Evolutionary conservation across 2,329 filamentous ascomycete species (phyloP).

Genomic region (Sclerotinia minor): DNA sequence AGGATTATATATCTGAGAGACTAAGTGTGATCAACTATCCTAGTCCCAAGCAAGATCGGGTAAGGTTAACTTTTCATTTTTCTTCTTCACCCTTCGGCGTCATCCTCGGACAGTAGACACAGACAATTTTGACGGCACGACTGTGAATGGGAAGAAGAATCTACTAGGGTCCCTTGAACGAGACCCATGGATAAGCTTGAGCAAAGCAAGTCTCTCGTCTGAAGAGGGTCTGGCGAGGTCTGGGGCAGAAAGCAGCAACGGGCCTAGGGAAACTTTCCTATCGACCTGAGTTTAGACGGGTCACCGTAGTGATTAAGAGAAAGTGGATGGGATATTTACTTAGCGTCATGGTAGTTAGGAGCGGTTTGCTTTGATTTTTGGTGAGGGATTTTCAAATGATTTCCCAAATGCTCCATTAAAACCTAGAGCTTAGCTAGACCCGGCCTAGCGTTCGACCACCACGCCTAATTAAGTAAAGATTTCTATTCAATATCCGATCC

Average conservation of each 20-base stretch:
- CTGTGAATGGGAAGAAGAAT: neutral
- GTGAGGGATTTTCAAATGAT: slow-evolving; percentile 23
- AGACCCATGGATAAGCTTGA: slow-evolving; percentile 15
- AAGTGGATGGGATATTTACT: slow-evolving; percentile 16
- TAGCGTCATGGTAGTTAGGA: neutral
- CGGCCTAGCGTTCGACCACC: neutral
- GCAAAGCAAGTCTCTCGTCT: slow-evolving; percentile 16
- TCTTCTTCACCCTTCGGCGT: slow-evolving; percentile 22
- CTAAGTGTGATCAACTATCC: slow-evolving; percentile 20
- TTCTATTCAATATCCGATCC: neutral
- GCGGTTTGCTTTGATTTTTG: slow-evolving; percentile 17
- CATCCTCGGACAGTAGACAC: slow-evolving; percentile 24
- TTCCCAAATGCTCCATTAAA: slow-evolving; percentile 16
- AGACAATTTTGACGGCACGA: slow-evolving; percentile 21
- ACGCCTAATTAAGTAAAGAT: neutral
- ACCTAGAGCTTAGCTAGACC: neutral
- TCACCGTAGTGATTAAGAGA: slow-evolving; percentile 9
- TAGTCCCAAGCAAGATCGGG: slow-evolving; percentile 22
- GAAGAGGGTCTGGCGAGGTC: slow-evolving; percentile 14
- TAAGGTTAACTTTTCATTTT: slow-evolving; percentile 19
- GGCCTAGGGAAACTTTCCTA: slow-evolving; percentile 5
- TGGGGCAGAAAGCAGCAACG: slow-evolving; percentile 15
- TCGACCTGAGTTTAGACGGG: neutral
- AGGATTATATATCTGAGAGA: slow-evolving; percentile 21
- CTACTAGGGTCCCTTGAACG: slow-evolving; percentile 5